Base-by-base conservation (phyloP, 768 basidiomycete species). In the Russula sp. region DNA sequence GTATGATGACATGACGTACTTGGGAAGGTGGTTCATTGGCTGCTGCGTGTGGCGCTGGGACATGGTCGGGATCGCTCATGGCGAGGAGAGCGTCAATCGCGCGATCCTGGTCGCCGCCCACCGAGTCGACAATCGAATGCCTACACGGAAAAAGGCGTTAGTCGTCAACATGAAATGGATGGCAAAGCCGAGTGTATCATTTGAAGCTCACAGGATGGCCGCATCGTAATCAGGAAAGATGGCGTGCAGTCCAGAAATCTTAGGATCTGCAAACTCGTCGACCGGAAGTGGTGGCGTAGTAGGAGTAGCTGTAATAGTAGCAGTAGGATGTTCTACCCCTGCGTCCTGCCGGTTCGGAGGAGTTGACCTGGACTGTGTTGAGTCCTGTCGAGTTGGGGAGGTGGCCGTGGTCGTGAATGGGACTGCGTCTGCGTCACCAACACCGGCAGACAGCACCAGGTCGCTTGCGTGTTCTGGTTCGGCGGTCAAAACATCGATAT, bases 41-140 rank as follows among this genome's bases (percentile, higher is more conserved):
- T 68, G 26, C 57, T 76, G 77, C 69, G 65, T 74, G 64, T n/a
- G 54, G 26, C 16, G 78, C 72, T 4, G 85, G 73, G 20, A 79
- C 79, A 71, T 88, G 92, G 8, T 85, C 80, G 1, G 91, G 91
- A 75, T 94, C 92, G 75, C 81, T 92, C 92, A 94, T 93, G 11
- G 86, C 88, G 8, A 94, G 81, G 10, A 94, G 79, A 1, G 80
- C 76, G 69, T 94, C 91, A 61, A 93, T 80, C 5, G 92, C 92
- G 32, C 80, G 81, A 66, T 90, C 90, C 67, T 91, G 84, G 68
- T 90, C 77, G 13, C 86, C 81, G n/a, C 77, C 71, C 6, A 87
- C 88, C 7, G 87, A 87, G 63, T 91, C 84, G 53, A 94, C 78
- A 0, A 94, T 87, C 9, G 57, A 48, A 13, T 67, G 42, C 26